Evolutionary conservation across 306 rosid genomes (phyloP).

Genomic region (Medicago truncatula): DNA sequence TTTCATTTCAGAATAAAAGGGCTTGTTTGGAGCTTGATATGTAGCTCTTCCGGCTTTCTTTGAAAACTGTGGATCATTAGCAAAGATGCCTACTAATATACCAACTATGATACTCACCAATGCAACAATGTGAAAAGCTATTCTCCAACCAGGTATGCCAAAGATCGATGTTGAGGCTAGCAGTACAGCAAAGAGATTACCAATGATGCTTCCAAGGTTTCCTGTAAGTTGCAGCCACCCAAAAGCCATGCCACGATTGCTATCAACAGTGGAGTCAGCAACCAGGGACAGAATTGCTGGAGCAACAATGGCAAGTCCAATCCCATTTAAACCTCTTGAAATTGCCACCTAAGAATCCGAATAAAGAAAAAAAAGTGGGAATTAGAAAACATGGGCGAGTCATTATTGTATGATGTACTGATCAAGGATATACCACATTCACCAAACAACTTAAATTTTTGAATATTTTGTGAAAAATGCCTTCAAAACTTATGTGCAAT

Average conservation of each 20-base stretch:
- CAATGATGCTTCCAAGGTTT: conserved; percentile 72
- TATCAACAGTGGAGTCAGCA: conserved; percentile 78
- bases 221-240: conserved; percentile 82
- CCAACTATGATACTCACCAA: conserved; percentile 76
- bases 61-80: conserved; percentile 67
- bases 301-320: conserved; percentile 83
- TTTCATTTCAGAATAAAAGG: conserved; percentile 57
- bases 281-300: conserved; percentile 84
- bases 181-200: conserved; percentile 67
- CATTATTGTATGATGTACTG: too few relatives aligned
- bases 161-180: conserved; percentile 64
- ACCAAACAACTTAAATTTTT: neutral
- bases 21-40: conserved; percentile 36
- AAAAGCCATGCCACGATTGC: conserved; percentile 78
- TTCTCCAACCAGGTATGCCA: conserved; percentile 89
- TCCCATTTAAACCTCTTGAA: conserved; percentile 90
- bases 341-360: conserved; percentile 65
- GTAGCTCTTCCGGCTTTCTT: conserved; percentile 33
- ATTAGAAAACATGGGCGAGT: neutral
- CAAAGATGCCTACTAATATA: conserved; percentile 59
- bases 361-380: neutral
- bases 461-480: neutral
- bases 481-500: neutral
- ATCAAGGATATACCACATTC: neutral
- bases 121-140: conserved; percentile 78